Percentiles rank a stretch among this genome's conserved stretches.
Evolutionary conservation across 257 asterid species (phyloP).

Genomic region (Solanum tacnaense): DNA sequence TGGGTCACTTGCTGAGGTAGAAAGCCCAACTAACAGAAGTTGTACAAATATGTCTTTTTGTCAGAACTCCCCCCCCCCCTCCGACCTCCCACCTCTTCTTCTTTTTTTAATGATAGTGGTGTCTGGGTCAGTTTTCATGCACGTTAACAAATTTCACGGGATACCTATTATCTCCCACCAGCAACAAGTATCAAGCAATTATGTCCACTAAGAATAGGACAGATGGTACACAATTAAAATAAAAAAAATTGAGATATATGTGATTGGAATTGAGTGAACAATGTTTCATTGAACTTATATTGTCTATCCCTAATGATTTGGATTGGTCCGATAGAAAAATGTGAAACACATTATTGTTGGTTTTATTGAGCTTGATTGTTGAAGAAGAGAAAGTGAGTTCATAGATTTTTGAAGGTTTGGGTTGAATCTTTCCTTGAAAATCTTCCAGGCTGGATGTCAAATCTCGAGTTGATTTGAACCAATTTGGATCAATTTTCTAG

Average conservation of each 20-base stretch:
- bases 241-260: background rate
- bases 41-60: background rate
- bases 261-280: background rate
- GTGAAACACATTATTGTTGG: background rate
- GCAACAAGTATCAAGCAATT: no score
- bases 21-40: background rate
- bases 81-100: no score
- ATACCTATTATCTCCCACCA: no score
- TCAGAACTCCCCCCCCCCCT: background rate
- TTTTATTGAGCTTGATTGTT: no score
- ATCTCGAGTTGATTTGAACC: background rate
- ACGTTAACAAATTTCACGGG: no score
- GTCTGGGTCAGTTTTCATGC: accelerated
- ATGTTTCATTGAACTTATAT: background rate
- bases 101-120: no score
- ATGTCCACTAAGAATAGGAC: background rate
- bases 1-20: background rate
- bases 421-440: background rate
- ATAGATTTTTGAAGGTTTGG: background rate
- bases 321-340: background rate
- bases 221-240: background rate
- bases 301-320: background rate
- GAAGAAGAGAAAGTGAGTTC: background rate
- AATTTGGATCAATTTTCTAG: background rate
- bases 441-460: background rate